A percentile compares a stretch with the other conserved stretches of the same genome.
Conservation (phyloP, 139 green algal species). For the Tetradesmus lagerheimii region DNA sequence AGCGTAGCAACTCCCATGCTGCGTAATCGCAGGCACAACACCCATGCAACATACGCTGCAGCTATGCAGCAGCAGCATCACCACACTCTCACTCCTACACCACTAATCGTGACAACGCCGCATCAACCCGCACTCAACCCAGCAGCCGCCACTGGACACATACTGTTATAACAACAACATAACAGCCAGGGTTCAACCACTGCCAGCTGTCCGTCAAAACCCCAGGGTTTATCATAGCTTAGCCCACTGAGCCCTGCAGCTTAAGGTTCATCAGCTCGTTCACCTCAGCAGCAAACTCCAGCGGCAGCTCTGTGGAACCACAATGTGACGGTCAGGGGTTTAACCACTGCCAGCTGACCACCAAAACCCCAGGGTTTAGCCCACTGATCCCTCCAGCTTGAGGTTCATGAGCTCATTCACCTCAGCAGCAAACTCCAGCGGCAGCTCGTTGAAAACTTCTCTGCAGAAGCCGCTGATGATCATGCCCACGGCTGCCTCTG, state of each 20-base stretch:
- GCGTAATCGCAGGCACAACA: background rate
- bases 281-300: constrained; percentile 99
- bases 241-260: constrained; percentile 97
- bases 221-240: no score
- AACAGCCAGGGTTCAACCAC: no score
- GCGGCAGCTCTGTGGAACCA: constrained; percentile 97
- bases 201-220: background rate
- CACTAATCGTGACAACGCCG: background rate
- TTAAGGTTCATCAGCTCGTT: constrained; percentile 99
- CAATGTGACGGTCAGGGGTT: no score
- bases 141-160: no score
- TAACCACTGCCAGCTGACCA: no score
- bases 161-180: no score
- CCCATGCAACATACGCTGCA: background rate
- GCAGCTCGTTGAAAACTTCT: constrained; percentile 99
- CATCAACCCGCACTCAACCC: no score
- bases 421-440: constrained; percentile 98
- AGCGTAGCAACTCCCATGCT: no score
- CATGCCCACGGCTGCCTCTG: constrained; percentile 95
- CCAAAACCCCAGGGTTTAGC: constrained; percentile 64
- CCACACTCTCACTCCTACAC: background rate
- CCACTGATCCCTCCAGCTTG: constrained; percentile 98
- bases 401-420: constrained; percentile 99
- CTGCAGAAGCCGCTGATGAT: constrained; percentile 99
- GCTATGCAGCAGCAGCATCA: constrained; percentile 84